phyloP scores from a whole-genome alignment of 208 protist genomes.

The Angomonas deanei region DNA sequence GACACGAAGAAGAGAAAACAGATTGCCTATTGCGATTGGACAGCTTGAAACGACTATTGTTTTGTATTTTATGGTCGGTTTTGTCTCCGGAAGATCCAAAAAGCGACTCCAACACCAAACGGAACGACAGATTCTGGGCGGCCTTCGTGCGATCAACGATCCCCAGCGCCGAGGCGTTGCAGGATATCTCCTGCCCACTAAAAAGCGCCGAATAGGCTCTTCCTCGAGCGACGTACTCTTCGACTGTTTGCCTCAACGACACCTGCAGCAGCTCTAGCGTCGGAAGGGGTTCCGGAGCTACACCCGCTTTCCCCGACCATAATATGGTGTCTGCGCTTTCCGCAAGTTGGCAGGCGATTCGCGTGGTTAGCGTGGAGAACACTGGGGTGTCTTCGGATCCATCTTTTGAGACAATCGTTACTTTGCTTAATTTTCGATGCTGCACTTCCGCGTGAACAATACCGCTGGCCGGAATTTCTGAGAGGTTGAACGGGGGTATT shows the following conservation, averaged over 20 bases:
- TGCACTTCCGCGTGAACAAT: too few relatives aligned
- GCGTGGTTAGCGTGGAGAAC: too few relatives aligned
- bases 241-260: constrained; percentile 48
- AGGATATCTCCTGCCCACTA: constrained; percentile 34
- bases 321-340: background rate
- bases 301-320: too few relatives aligned
- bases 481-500: too few relatives aligned
- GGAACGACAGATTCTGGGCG: background rate
- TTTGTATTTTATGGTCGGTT: background rate
- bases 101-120: background rate
- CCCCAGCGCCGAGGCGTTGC: constrained; percentile 23
- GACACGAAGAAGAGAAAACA: constrained; percentile 8
- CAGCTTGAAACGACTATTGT: background rate
- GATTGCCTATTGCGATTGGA: background rate
- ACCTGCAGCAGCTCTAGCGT: constrained; percentile 40
- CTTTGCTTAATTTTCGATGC: too few relatives aligned
- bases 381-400: too few relatives aligned
- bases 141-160: background rate
- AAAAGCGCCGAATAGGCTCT: constrained; percentile 48
- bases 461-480: too few relatives aligned
- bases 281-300: too few relatives aligned
- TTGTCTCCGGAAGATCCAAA: background rate
- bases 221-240: constrained; percentile 64
- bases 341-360: constrained; percentile 18
- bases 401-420: too few relatives aligned